phyloP scores from a whole-genome alignment of 148 eudicot species.

The Chenopodium formosanum region DNA sequence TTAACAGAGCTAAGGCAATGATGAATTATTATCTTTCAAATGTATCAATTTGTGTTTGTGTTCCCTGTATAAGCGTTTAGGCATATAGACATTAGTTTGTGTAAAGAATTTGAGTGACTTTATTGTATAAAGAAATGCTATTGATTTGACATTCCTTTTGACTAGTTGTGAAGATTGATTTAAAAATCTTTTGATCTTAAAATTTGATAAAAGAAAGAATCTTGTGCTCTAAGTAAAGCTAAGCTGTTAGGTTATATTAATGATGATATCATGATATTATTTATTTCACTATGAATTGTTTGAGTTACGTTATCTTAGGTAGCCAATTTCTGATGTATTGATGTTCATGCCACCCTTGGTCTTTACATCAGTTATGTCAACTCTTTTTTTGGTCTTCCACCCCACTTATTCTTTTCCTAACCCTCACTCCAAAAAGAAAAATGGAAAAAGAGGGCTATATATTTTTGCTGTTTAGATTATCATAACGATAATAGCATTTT shows the following conservation, averaged over 20 bases:
- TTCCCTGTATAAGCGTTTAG: neutral
- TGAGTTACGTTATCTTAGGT: too few relatives aligned
- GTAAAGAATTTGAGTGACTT: too few relatives aligned
- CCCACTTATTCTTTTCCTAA: neutral
- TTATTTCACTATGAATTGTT: too few relatives aligned
- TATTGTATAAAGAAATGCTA: too few relatives aligned
- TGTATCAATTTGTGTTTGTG: neutral
- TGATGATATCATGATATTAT: too few relatives aligned
- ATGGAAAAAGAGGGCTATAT: neutral
- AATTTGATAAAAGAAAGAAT: too few relatives aligned
- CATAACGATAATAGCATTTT: neutral
- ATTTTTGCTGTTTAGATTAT: neutral
- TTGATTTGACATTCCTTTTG: too few relatives aligned
- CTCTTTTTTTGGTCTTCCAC: neutral
- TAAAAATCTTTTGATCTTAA: too few relatives aligned
- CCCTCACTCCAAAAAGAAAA: neutral
- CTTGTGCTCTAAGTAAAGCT: too few relatives aligned
- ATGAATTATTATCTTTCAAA: neutral
- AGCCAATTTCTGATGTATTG: neutral
- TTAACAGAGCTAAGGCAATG: neutral
- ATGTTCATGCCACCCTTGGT: neutral
- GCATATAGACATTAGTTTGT: neutral
- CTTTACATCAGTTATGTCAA: too few relatives aligned
- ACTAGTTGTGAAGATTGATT: too few relatives aligned
- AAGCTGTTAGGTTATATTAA: too few relatives aligned